These are phyloP conservation scores for Coelastrella sp. DNA, from an alignment of 139 green algal species.

Conservation along the genomic window DNA sequence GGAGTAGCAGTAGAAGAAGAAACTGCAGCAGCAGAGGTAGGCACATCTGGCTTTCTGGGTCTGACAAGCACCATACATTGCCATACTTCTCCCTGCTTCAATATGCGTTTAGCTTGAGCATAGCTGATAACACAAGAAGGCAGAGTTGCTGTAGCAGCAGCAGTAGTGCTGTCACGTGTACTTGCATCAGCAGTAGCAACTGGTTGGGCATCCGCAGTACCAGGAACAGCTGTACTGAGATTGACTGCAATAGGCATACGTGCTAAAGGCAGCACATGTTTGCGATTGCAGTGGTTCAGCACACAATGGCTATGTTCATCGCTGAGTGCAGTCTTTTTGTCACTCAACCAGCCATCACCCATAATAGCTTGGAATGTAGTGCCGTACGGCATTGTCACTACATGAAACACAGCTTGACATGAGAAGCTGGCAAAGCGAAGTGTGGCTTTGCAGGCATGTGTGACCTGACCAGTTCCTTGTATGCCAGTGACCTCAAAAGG, in stretches of 20 bases:
- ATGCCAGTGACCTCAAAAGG: background rate
- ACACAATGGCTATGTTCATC: background rate
- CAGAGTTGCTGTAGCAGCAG: background rate
- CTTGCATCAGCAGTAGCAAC: background rate
- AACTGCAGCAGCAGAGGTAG: background rate
- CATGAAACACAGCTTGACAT: constrained; percentile 15
- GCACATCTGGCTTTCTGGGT: background rate
- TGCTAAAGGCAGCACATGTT: constrained; percentile 1
- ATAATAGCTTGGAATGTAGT: background rate
- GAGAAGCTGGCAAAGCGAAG: background rate
- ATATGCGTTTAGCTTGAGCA: constrained; percentile 1
- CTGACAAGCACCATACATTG: background rate
- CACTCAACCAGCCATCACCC: background rate
- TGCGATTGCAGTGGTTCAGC: constrained; percentile 8
- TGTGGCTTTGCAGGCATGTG: background rate
- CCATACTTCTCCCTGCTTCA: background rate
- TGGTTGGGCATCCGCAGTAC: background rate
- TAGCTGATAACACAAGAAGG: background rate
- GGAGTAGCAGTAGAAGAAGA: background rate
- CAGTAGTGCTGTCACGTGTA: background rate
- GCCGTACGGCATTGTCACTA: background rate
- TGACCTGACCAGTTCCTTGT: background rate
- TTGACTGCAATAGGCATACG: background rate
- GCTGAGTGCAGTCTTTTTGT: background rate
- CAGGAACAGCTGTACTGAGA: background rate